Conservation (phyloP, 495 filamentous ascomycete genomes). For the Trichodelitschia bisporula region DNA sequence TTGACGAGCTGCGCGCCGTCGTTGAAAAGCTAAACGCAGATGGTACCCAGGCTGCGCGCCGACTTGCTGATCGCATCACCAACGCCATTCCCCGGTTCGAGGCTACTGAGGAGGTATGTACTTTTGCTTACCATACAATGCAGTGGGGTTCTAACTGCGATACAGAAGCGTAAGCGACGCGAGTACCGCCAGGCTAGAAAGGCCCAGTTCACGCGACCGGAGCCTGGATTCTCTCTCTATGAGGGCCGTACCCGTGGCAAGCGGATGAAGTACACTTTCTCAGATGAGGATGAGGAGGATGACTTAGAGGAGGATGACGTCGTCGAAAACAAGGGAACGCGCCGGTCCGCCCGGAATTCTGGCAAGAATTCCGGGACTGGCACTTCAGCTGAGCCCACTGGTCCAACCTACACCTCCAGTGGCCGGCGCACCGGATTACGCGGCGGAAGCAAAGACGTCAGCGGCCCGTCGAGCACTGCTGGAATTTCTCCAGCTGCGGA, state of each 20-base stretch:
- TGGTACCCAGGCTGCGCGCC: slow-evolving; percentile 50
- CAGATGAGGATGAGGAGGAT: slow-evolving; percentile 61
- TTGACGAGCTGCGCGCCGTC: slow-evolving; percentile 59
- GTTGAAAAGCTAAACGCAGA: slow-evolving; percentile 55
- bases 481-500: slow-evolving; percentile 10
- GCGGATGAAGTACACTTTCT: slow-evolving; percentile 85
- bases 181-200: slow-evolving; percentile 77
- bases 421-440: slow-evolving; percentile 54
- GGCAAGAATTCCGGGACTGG: slow-evolving; percentile 45
- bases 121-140: neutral
- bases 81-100: slow-evolving; percentile 81
- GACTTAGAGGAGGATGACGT: slow-evolving; percentile 32
- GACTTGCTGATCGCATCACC: slow-evolving; percentile 52
- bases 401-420: slow-evolving; percentile 72
- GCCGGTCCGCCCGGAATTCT: slow-evolving; percentile 57
- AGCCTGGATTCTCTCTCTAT: slow-evolving; percentile 76
- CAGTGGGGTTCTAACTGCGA: neutral
- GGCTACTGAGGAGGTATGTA: slow-evolving; percentile 60
- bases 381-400: slow-evolving; percentile 30
- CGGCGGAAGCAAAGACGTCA: slow-evolving; percentile 50
- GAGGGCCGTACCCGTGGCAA: slow-evolving; percentile 93
- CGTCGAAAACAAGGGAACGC: slow-evolving; percentile 22
- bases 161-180: slow-evolving; percentile 67
- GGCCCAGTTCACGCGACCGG: slow-evolving; percentile 66
- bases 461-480: slow-evolving; percentile 18